Evolutionary conservation across 2,329 filamentous ascomycete genomes (phyloP).

Genomic region (Coccinonectria pachysandricola): DNA sequence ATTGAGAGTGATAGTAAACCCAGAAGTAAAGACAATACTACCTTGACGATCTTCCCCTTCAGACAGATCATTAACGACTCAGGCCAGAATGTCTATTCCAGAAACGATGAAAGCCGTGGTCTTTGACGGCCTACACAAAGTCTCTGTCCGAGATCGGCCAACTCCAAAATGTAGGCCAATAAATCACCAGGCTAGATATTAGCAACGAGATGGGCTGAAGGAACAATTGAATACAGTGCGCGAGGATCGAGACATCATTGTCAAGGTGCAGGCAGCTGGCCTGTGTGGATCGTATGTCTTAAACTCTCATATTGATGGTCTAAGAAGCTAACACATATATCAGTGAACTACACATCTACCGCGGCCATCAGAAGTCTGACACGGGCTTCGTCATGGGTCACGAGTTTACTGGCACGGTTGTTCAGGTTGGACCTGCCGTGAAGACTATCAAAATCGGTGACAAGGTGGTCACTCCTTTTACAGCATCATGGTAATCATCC

Average conservation of each 20-base stretch:
- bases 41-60: too few relatives aligned
- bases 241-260: conserved; percentile 61
- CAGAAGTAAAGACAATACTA: too few relatives aligned
- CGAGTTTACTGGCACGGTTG: conserved; percentile 73
- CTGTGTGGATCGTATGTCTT: conserved; percentile 71
- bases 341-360: not conserved
- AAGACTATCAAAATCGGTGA: conserved; percentile 63
- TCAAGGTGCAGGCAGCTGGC: conserved; percentile 71
- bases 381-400: not conserved
- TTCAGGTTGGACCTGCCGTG: conserved; percentile 57
- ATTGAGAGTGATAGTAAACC: too few relatives aligned
- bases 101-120: conserved; percentile 74
- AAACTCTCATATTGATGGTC: too few relatives aligned
- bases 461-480: conserved; percentile 75
- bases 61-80: too few relatives aligned
- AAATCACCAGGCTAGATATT: too few relatives aligned
- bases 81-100: conserved; percentile 21
- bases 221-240: too few relatives aligned
- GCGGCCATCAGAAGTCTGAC: not conserved
- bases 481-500: conserved; percentile 53
- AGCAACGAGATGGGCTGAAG: too few relatives aligned
- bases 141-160: conserved; percentile 67
- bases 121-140: conserved; percentile 65
- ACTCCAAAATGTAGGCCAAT: conserved; percentile 38
- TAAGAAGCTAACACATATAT: not conserved